phyloP scores from a whole-genome alignment of 2,329 filamentous ascomycete genomes.

The Leptographium wingfieldii region DNA sequence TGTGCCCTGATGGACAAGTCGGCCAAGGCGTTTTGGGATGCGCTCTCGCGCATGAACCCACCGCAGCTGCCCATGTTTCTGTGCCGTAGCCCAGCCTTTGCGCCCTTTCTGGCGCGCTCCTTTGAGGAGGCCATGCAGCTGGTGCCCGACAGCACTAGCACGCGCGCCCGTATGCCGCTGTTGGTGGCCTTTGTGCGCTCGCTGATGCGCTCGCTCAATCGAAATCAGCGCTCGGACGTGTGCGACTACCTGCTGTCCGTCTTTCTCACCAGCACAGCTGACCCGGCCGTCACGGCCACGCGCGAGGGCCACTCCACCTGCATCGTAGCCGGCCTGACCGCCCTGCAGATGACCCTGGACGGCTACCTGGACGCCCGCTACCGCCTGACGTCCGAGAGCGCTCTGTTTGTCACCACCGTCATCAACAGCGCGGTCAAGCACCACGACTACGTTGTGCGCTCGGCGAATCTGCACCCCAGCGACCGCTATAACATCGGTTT shows the following conservation, averaged over 20 bases:
- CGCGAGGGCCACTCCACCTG: slow-evolving; percentile 47
- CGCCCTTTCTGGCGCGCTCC: slow-evolving; percentile 47
- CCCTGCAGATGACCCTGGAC: slow-evolving; percentile 42
- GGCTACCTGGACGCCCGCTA: slow-evolving; percentile 37
- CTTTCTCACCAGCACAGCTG: slow-evolving; percentile 36
- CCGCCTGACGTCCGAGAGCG: slow-evolving; percentile 20
- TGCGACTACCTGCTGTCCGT: slow-evolving; percentile 68
- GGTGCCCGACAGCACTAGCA: slow-evolving; percentile 1
- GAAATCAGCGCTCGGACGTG: slow-evolving; percentile 56
- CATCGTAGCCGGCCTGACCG: slow-evolving; percentile 50
- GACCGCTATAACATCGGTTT: slow-evolving; percentile 38
- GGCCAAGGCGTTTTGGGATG: slow-evolving; percentile 74
- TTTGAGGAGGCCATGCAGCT: slow-evolving; percentile 36
- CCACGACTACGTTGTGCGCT: slow-evolving; percentile 44
- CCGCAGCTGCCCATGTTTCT: slow-evolving; percentile 74
- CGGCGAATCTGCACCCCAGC: slow-evolving; percentile 32
- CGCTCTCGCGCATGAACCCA: slow-evolving; percentile 69
- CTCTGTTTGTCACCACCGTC: slow-evolving; percentile 51
- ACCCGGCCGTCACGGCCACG: slow-evolving; percentile 37
- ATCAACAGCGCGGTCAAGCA: slow-evolving; percentile 54
- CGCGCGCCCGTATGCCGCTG: slow-evolving; percentile 21
- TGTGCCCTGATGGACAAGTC: slow-evolving; percentile 61
- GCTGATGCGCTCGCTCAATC: slow-evolving; percentile 65
- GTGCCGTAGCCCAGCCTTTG: slow-evolving; percentile 58
- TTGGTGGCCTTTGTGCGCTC: slow-evolving; percentile 67